phyloP scores from a whole-genome alignment of 192 early-diverging fungal species.

The Cetraspora pellucida region DNA sequence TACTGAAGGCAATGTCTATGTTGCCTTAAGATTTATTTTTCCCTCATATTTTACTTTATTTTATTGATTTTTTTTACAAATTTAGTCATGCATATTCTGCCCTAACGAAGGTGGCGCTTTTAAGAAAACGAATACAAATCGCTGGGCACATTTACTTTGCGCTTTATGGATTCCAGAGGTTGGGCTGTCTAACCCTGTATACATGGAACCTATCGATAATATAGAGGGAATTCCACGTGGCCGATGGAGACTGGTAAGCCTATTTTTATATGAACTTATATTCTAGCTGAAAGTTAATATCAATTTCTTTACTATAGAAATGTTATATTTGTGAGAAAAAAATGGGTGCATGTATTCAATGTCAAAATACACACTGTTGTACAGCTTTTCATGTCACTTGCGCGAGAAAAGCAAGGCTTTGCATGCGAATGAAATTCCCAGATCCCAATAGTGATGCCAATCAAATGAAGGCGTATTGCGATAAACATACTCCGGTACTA shows the following conservation, averaged over 20 bases:
- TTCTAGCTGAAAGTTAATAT: neutral
- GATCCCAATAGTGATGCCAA: conserved; percentile 60
- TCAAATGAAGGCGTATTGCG: conserved; percentile 76
- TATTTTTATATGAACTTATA: conserved; percentile 21
- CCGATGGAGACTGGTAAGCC: conserved; percentile 75
- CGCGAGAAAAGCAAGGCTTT: conserved; percentile 82
- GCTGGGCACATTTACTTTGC: conserved; percentile 96
- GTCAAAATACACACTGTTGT: conserved; percentile 86
- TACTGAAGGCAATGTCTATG: neutral
- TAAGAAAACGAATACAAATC: conserved; percentile 90
- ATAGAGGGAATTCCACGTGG: conserved; percentile 87
- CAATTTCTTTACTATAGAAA: conserved; percentile 29
- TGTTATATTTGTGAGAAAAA: conserved; percentile 87
- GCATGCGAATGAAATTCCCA: conserved; percentile 79
- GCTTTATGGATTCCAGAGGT: conserved; percentile 98
- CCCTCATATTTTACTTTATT: neutral
- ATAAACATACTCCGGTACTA: conserved; percentile 82
- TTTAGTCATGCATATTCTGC: conserved; percentile 84
- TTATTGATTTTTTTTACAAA: neutral
- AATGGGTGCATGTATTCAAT: conserved; percentile 94
- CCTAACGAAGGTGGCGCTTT: conserved; percentile 93
- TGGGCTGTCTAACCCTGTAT: conserved; percentile 80
- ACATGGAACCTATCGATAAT: conserved; percentile 98
- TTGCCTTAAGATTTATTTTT: neutral
- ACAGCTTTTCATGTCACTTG: conserved; percentile 93